Evolutionary conservation across 148 eudicot genomes (phyloP).

Genomic region (Vaccinium darrowii): DNA sequence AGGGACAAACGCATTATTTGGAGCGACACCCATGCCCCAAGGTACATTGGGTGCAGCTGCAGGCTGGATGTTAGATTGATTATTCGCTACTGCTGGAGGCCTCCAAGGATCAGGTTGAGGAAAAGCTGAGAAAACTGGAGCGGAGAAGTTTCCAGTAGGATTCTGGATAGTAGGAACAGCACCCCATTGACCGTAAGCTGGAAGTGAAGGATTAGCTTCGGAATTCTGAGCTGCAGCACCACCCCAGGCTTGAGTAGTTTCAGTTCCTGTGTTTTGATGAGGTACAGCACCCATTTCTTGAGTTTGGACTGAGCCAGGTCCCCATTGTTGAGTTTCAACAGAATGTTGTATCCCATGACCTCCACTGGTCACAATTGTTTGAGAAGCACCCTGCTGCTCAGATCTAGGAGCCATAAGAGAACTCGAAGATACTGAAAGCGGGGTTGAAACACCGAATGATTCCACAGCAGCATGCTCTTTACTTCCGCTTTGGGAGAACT

Average conservation of each 20-base stretch:
- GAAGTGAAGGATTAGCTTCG: slow-evolving; percentile 33
- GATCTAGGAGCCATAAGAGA: slow-evolving; percentile 21
- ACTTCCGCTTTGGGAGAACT: slow-evolving; percentile 28
- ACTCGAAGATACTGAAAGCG: slow-evolving; percentile 26
- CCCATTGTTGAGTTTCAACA: slow-evolving; percentile 40
- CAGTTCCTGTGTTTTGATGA: neutral
- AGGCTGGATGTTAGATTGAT: slow-evolving; percentile 31
- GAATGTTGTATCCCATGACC: slow-evolving; percentile 38
- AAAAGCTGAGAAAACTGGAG: slow-evolving; percentile 39
- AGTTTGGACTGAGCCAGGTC: slow-evolving; percentile 3
- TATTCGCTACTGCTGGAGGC: slow-evolving; percentile 34
- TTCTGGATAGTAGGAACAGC: slow-evolving; percentile 45
- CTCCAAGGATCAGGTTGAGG: slow-evolving; percentile 46
- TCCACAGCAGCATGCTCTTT: slow-evolving; percentile 29
- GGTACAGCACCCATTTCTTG: slow-evolving; percentile 19
- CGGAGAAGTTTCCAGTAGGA: slow-evolving; percentile 41
- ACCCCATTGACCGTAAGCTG: slow-evolving; percentile 57
- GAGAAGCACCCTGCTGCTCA: slow-evolving; percentile 27
- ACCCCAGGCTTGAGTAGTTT: slow-evolving; percentile 31
- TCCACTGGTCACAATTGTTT: slow-evolving; percentile 24
- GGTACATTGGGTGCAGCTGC: slow-evolving; percentile 40
- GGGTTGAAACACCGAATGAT: slow-evolving; percentile 17
- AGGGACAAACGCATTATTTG: slow-evolving; percentile 11
- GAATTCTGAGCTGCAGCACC: slow-evolving; percentile 27
- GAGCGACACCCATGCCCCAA: slow-evolving; percentile 41